phyloP scores from a whole-genome alignment of 257 asterid species.

The Solanum pennellii region DNA sequence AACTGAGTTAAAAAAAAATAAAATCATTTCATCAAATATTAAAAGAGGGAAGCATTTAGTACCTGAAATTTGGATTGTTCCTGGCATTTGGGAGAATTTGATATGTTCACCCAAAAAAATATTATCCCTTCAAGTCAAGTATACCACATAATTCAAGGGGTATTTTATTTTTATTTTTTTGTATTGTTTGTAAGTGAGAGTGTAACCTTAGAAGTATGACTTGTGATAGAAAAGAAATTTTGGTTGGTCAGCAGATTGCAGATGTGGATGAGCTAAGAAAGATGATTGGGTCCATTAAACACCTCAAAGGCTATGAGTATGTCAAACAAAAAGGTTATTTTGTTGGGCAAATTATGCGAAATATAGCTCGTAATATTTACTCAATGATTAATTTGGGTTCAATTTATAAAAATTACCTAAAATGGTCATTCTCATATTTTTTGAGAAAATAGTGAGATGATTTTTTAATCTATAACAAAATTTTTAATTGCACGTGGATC shows the following conservation, averaged over 20 bases:
- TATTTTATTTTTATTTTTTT: background rate
- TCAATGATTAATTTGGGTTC: background rate
- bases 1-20: background rate
- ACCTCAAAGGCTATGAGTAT: conserved; percentile 2
- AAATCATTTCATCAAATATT: background rate
- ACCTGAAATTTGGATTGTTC: conserved; percentile 90
- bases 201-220: background rate
- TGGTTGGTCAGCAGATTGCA: conserved; percentile 24
- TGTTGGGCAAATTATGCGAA: background rate
- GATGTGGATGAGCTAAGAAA: conserved; percentile 33
- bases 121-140: background rate
- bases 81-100: conserved; percentile 54
- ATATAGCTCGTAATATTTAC: background rate
- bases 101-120: background rate
- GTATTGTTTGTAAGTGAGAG: background rate
- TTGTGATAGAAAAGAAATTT: background rate
- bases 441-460: background rate
- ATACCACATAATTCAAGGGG: background rate
- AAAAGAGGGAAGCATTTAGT: background rate
- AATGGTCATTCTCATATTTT: background rate
- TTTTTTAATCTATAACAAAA: too few relatives aligned
- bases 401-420: background rate
- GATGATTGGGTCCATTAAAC: conserved; percentile 29
- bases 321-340: background rate
- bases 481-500: background rate